A percentile compares a stretch with the other conserved stretches of the same genome.
Conservation (phyloP, 257 asterid species). For the Linaria vulgaris region DNA sequence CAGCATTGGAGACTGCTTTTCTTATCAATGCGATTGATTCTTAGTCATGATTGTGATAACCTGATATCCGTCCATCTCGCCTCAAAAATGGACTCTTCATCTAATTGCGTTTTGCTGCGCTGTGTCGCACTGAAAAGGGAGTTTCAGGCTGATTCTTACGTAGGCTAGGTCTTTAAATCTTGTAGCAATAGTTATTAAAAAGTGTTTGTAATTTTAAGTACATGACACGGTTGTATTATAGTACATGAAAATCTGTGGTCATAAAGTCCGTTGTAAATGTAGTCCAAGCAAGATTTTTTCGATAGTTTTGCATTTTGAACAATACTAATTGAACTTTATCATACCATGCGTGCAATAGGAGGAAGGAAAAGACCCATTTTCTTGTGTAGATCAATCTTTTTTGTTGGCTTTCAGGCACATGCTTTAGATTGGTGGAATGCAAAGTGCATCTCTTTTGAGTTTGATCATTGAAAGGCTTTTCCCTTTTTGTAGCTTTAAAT, state of each 20-base stretch:
- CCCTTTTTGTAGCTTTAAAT: constrained; percentile 20
- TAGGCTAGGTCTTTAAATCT: not conserved
- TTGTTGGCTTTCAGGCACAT: constrained; percentile 23
- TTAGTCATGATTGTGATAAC: constrained; percentile 24
- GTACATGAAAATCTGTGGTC: too few species aligned
- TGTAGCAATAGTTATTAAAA: not conserved
- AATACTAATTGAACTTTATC: too few species aligned
- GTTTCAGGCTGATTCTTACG: not conserved
- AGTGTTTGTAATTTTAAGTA: too few species aligned
- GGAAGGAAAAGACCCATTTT: too few species aligned
- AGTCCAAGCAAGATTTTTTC: too few species aligned
- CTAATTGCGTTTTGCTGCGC: not conserved
- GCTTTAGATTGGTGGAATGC: constrained; percentile 22
- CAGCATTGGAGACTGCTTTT: constrained; percentile 82
- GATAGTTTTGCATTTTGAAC: too few species aligned
- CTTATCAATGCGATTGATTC: constrained; percentile 64
- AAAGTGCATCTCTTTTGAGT: constrained; percentile 8
- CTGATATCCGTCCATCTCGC: not conserved
- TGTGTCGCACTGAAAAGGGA: not conserved
- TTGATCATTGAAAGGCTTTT: constrained; percentile 6
- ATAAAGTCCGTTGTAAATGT: too few species aligned
- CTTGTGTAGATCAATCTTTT: too few species aligned
- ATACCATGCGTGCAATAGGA: not conserved
- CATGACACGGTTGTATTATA: too few species aligned
- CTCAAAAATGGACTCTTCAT: not conserved